Conservation (phyloP, 23 red algal species). For the Cyanidiococcus yangmingshanensis region DNA sequence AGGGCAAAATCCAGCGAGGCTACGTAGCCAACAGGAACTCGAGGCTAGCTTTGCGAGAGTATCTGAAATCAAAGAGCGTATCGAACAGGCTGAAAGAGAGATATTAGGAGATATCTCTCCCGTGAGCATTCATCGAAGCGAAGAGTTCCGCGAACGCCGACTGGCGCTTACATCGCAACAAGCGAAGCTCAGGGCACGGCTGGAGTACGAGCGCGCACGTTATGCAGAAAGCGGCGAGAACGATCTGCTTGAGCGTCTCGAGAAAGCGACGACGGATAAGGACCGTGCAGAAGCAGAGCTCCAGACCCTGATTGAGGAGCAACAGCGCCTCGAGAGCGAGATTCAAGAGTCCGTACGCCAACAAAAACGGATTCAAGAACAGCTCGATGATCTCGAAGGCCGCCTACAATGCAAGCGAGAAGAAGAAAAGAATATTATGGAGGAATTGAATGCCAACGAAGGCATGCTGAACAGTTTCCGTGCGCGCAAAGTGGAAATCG, state of each 20-base stretch:
- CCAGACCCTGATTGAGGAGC: background rate
- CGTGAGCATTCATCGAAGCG: background rate
- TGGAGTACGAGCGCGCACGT: background rate
- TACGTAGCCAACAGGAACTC: background rate
- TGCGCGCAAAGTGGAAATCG: constrained; percentile 33
- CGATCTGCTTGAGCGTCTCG: background rate
- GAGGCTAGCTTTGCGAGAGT: background rate
- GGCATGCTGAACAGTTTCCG: constrained; percentile 34
- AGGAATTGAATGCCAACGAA: constrained; percentile 1
- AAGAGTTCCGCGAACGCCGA: constrained; percentile 6
- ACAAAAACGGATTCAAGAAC: constrained; percentile 29
- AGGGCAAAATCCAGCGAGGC: background rate
- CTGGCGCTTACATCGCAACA: background rate
- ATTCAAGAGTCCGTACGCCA: constrained; percentile 19
- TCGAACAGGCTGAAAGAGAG: background rate
- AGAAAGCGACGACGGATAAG: background rate
- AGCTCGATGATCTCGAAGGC: constrained; percentile 39
- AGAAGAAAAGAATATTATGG: constrained; percentile 27
- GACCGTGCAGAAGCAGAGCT: background rate
- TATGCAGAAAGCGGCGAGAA: background rate
- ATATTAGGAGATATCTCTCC: background rate
- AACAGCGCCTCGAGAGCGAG: constrained; percentile 1
- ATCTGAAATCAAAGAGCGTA: background rate
- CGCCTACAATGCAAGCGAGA: constrained; percentile 20
- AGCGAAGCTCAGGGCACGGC: background rate